Percentiles rank a stretch among this genome's conserved stretches.
Evolutionary conservation across 176 grass and related monocot species (phyloP).

Genomic region (Triticum monococcum): DNA sequence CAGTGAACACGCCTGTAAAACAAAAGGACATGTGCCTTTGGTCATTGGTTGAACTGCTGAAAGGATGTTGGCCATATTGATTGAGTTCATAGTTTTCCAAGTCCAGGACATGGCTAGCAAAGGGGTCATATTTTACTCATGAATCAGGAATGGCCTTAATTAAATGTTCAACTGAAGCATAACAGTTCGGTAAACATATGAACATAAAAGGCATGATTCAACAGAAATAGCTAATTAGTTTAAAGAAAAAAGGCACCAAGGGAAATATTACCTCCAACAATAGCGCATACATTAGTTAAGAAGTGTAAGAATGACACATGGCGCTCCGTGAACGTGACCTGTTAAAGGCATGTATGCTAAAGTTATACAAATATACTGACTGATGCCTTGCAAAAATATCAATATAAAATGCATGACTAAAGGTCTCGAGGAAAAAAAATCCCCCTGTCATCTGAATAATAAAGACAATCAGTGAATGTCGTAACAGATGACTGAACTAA

Average conservation of each 20-base stretch:
- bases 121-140: neutral
- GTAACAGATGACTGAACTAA: neutral
- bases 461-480: neutral
- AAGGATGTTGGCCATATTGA: constrained; percentile 1
- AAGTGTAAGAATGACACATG: constrained; percentile 88
- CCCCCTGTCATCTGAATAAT: neutral
- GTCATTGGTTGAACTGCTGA: neutral
- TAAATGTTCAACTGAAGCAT: constrained; percentile 21
- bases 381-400: constrained; percentile 1
- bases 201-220: constrained; percentile 13
- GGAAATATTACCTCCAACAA: constrained; percentile 90
- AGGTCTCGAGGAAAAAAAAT: neutral
- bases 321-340: constrained; percentile 84
- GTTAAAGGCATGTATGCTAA: constrained; percentile 32
- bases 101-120: neutral
- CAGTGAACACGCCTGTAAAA: constrained; percentile 87
- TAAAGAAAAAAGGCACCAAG: neutral
- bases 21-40: neutral
- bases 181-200: constrained; percentile 3
- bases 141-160: constrained; percentile 4
- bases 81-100: neutral
- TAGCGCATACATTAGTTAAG: constrained; percentile 98
- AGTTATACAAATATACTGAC: neutral
- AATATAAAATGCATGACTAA: neutral
- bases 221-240: neutral